A percentile compares a stretch with the other conserved stretches of the same genome.
These are phyloP conservation scores for Fusarium miscanthi DNA, from an alignment of 2,329 filamentous ascomycete genomes.

Conservation along the genomic window DNA sequence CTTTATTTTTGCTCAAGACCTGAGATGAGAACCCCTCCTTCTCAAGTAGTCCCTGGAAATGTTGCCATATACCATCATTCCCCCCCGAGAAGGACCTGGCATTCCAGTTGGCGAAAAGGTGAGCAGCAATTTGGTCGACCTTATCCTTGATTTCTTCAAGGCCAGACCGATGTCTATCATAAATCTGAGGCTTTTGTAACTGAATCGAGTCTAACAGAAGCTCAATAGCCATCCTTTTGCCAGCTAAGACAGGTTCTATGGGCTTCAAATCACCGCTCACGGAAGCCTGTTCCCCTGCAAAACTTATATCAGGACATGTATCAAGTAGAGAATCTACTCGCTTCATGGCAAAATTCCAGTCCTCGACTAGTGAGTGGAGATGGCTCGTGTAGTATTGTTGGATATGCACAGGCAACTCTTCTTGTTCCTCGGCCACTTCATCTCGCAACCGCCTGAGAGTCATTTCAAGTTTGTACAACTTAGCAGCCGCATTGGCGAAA, in stretches of 20 bases:
- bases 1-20: neutral
- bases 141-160: neutral
- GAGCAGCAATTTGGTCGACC: neutral
- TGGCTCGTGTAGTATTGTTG: neutral
- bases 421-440: neutral
- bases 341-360: neutral
- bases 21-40: neutral
- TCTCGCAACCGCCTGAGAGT: neutral
- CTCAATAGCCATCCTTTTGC: neutral
- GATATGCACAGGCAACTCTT: neutral
- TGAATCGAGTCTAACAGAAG: fast-evolving
- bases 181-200: neutral
- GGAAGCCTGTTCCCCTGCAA: fast-evolving
- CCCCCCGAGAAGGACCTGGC: fast-evolving
- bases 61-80: neutral
- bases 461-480: neutral
- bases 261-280: neutral
- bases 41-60: neutral
- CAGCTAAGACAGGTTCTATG: neutral
- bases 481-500: neutral
- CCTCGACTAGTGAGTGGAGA: neutral
- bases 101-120: neutral
- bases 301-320: neutral
- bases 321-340: neutral
- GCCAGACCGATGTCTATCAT: neutral